Percentiles rank a stretch among this genome's conserved stretches.
phyloP scores from a whole-genome alignment of 371 early-diverging fungal genomes.

The Syncephalastrum racemosum region DNA sequence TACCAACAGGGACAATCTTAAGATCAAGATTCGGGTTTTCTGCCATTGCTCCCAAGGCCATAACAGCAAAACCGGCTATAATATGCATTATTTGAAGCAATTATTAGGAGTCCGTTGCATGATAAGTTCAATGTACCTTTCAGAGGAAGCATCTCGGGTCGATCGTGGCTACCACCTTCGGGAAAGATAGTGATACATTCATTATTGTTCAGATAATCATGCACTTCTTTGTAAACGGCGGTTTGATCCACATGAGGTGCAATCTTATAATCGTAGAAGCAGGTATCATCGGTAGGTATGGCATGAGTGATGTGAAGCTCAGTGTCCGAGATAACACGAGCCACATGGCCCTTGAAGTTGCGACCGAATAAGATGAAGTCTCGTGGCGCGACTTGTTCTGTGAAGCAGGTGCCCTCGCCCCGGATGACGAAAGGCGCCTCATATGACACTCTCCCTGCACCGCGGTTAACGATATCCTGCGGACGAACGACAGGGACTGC shows the following conservation, averaged over 20 bases:
- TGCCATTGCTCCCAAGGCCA: constrained; percentile 91
- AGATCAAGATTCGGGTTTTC: constrained; percentile 78
- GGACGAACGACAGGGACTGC: constrained; percentile 91
- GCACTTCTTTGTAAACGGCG: constrained; percentile 81
- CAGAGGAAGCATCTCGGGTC: constrained; percentile 91
- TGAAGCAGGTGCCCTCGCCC: constrained; percentile 75
- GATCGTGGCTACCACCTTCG: constrained; percentile 97
- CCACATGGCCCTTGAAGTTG: constrained; percentile 69
- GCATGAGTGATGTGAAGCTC: constrained; percentile 54
- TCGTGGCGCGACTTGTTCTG: constrained; percentile 62
- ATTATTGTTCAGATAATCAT: constrained; percentile 69
- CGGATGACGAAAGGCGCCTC: constrained; percentile 63
- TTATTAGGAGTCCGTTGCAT: neutral
- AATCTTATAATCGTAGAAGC: constrained; percentile 53
- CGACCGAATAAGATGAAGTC: constrained; percentile 64
- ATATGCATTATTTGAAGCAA: neutral
- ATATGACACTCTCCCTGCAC: constrained; percentile 71
- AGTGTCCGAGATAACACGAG: constrained; percentile 81
- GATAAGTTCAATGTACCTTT: constrained; percentile 63
- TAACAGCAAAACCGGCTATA: constrained; percentile 78
- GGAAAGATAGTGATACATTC: constrained; percentile 96
- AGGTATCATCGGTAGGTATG: constrained; percentile 10
- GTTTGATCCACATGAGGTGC: constrained; percentile 89
- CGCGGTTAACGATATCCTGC: constrained; percentile 81
- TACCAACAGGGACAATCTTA: constrained; percentile 88